Percentiles rank a stretch among this genome's conserved stretches.
Conservation (phyloP, 768 basidiomycete species). For the Albatrellus ellisii region DNA sequence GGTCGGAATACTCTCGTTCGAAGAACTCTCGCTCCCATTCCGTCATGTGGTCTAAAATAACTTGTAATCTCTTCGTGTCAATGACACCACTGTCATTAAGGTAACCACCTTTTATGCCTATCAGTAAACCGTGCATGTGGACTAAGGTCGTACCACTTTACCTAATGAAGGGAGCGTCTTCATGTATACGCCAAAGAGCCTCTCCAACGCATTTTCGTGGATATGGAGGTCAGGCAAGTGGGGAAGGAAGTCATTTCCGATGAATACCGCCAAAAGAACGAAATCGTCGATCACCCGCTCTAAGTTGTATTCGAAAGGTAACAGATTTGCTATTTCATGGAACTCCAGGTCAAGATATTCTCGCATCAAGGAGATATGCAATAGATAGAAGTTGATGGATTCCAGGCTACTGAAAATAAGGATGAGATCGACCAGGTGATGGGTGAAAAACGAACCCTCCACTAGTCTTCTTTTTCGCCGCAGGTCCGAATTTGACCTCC, state of each 20-base stretch:
- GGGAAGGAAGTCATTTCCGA: slow-evolving; percentile 96
- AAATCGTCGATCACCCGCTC: slow-evolving; percentile 98
- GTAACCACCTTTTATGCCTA: slow-evolving; percentile 59
- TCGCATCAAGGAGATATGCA: slow-evolving; percentile 89
- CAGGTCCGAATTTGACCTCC: slow-evolving; percentile 94
- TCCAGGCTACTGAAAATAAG: slow-evolving; percentile 35
- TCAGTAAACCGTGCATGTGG: neutral
- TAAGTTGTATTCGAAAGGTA: slow-evolving; percentile 77
- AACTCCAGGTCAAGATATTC: slow-evolving; percentile 98
- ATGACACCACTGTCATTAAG: slow-evolving; percentile 85
- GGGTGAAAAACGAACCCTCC: slow-evolving; percentile 27
- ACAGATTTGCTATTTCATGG: slow-evolving; percentile 44
- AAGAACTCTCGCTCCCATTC: slow-evolving; percentile 84
- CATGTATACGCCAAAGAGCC: slow-evolving; percentile 92
- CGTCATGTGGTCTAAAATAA: slow-evolving; percentile 81
- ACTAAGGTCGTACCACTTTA: slow-evolving; percentile 18
- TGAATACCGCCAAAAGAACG: slow-evolving; percentile 89
- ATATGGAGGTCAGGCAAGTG: slow-evolving; percentile 96
- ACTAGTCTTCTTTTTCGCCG: slow-evolving; percentile 55
- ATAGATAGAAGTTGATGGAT: slow-evolving; percentile 82
- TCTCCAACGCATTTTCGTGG: slow-evolving; percentile 91
- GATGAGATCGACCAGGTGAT: neutral
- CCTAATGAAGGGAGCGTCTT: slow-evolving; percentile 69
- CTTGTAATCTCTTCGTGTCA: slow-evolving; percentile 65
- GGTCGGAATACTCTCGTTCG: slow-evolving; percentile 81